Evolutionary conservation across 768 basidiomycete genomes (phyloP), one percentile per base, ranked within the genome.

Genomic region (Inosperma sp.): DNA sequence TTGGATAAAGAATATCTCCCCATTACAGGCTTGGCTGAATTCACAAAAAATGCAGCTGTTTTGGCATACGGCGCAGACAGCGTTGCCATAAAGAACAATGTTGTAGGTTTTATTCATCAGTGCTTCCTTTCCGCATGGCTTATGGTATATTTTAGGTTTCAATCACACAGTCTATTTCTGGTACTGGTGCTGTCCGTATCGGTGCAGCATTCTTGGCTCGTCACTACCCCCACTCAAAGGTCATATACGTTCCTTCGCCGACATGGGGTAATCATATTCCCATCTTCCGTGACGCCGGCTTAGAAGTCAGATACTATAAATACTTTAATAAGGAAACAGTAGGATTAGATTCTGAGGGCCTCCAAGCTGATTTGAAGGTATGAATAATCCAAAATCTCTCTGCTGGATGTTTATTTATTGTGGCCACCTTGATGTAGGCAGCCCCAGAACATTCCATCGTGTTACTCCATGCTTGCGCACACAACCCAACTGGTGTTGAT

Each of bases 401-500:
- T 8, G 6, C 13, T 30, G 40, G 34, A 5, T n/a, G n/a, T n/a
- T 29, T 17, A 39, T 17, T 53, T 55, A 43, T 25, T 26, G 22
- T 17, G 54, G 46, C 53, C 43, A 23, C 27, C 27, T 51, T 30
- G 35, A 39, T 47, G 72, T 56, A 74, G 85, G 80, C 73, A 53
- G 86, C 84, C 45, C 86, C 92, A 3, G 83, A 87, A 62, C 75
- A 81, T 49, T 82, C 93, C 29, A 81, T 95, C 56, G 88, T 98
- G 12, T 78, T 97, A 53, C 74, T 99, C 16, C 95, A 98, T 62
- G 95, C 95, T 3, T 98, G 96, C 70, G 96, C 95, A 22, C 93
- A 98, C 78, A 99, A 99, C 72, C 95, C 95, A n/a, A 94, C 93
- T 30, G 95, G 96, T 55, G 81, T 98, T 58, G 96, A 99, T 72